These are phyloP conservation scores for Pseudocercospora fijiensis DNA, from an alignment of 2,329 filamentous ascomycete genomes.

Conservation along the genomic window DNA sequence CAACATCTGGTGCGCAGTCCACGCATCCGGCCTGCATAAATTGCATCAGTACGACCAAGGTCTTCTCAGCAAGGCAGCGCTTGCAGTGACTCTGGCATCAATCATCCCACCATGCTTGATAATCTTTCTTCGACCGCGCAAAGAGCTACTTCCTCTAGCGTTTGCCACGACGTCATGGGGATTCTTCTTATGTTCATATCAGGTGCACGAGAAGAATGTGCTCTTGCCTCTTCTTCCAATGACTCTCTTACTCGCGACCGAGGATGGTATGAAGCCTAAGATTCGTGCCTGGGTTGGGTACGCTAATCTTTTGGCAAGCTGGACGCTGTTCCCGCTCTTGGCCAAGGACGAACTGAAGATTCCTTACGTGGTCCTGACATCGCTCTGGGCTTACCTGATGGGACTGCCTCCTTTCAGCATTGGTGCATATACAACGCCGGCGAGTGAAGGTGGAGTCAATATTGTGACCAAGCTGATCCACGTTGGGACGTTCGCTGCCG, in stretches of 20 bases:
- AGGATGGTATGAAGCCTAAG: slow-evolving; percentile 72
- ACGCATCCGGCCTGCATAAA: slow-evolving; percentile 74
- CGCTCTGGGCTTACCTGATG: slow-evolving; percentile 88
- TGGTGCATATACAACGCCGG: slow-evolving; percentile 55
- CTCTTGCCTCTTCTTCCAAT: slow-evolving; percentile 89
- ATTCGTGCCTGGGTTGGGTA: slow-evolving; percentile 92
- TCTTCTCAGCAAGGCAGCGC: slow-evolving; percentile 72
- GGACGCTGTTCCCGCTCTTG: slow-evolving; percentile 92
- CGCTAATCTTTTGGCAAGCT: slow-evolving; percentile 82
- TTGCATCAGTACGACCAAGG: slow-evolving; percentile 70
- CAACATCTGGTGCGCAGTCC: slow-evolving; percentile 94
- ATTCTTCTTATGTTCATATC: slow-evolving; percentile 96
- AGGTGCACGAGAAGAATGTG: slow-evolving; percentile 98
- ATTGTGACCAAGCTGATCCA: slow-evolving; percentile 64
- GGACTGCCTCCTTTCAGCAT: slow-evolving; percentile 78
- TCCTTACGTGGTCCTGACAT: slow-evolving; percentile 79
- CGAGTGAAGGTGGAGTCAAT: slow-evolving; percentile 27
- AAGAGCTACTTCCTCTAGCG: slow-evolving; percentile 72
- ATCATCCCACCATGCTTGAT: slow-evolving; percentile 78
- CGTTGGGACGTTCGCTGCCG: slow-evolving; percentile 69
- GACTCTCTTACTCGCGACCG: slow-evolving; percentile 79
- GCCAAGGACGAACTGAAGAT: slow-evolving; percentile 78
- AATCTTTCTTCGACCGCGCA: slow-evolving; percentile 75
- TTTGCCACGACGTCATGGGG: slow-evolving; percentile 88
- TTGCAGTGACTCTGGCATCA: slow-evolving; percentile 70